Evolutionary conservation across 2,329 filamentous ascomycete genomes (phyloP).

Genomic region (Calonectria hongkongensis): DNA sequence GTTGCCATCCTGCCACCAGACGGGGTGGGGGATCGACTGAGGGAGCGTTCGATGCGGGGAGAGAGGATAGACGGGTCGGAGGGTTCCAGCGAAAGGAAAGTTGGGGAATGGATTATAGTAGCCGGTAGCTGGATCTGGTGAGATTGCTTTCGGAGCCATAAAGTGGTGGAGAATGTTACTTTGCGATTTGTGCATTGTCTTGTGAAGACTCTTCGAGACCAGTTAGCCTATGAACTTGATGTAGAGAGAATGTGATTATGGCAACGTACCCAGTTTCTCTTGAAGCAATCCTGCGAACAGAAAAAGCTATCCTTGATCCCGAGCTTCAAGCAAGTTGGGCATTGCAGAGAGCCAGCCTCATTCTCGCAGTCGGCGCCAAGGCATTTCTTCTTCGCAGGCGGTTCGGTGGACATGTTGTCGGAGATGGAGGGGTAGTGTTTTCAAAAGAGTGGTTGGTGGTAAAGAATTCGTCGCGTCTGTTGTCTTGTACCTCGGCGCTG

Average conservation of each 20-base stretch:
- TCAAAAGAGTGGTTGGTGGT: background rate
- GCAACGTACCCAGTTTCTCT: slow-evolving; percentile 92
- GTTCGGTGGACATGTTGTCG: slow-evolving; percentile 67
- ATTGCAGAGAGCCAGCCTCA: slow-evolving; percentile 89
- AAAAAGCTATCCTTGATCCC: slow-evolving; percentile 94
- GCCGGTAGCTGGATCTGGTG: slow-evolving; percentile 93
- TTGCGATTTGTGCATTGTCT: slow-evolving; percentile 82
- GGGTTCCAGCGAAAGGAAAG: slow-evolving; percentile 86
- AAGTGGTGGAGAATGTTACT: slow-evolving; percentile 83
- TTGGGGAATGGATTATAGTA: slow-evolving; percentile 94
- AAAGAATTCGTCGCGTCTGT: background rate
- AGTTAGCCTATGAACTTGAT: slow-evolving; percentile 46
- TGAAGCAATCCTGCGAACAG: slow-evolving; percentile 99
- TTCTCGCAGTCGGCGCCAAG: slow-evolving; percentile 89
- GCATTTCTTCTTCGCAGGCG: slow-evolving; percentile 80
- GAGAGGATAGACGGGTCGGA: slow-evolving; percentile 92
- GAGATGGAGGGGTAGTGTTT: slow-evolving; percentile 12
- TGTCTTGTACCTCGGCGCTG: background rate
- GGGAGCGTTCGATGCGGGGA: slow-evolving; percentile 84
- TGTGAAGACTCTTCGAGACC: slow-evolving; percentile 82
- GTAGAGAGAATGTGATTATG: slow-evolving; percentile 17
- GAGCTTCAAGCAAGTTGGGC: slow-evolving; percentile 94
- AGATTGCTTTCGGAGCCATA: slow-evolving; percentile 86
- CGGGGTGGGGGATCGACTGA: slow-evolving; percentile 86
- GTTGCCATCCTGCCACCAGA: slow-evolving; percentile 91